Evolutionary conservation across 202 grass and related monocot species (phyloP), one percentile per base, ranked within the genome.

Genomic region (Cymbopogon flexuosus): DNA sequence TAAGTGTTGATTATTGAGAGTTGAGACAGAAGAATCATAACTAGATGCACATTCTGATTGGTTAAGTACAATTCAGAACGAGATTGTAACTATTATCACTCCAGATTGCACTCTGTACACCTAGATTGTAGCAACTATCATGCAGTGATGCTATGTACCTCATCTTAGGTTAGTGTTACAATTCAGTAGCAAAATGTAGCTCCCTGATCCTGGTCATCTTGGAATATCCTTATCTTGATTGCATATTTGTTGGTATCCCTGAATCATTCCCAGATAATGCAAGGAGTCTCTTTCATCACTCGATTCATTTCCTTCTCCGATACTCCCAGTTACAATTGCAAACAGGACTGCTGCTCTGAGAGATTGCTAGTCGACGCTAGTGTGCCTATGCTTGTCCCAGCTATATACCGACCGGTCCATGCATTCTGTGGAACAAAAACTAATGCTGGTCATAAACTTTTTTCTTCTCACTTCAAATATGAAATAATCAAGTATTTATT

Each of bases 361-460:
- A 51, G 34, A 14, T 45, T 34, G 68, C 35, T 75, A 14, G 45
- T 65, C 64, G 87, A 87, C 87, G 90, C 84, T 39, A 89, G 36
- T 34, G 71, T 84, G 47, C 86, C 90, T 62, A 98, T 87, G 52
- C 83, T 93, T 88, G 96, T 95, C 73, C 96, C 96, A 70, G 92
- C 90, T 77, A 95, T 93, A 19, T 95, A 91, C 22, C 92, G 90
- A 51, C 92, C 92, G 37, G 76, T 93, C 96, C 96, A 98, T 77
- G 92, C 92, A 66, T 95, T 95, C 96, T 98, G 79, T 67, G 42
- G 34, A 74, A 69, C 80, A 87, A 70, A 31, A 84, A 54, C 2
- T 34, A 23, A 63, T 56, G 24, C 19, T 14, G 18, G 36, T 60
- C 66, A 43, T 5, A 51, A 42, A 80, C 24, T 24, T 18, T 65